These are phyloP conservation scores for Endoconidiophora laricicola DNA, from an alignment of 2,329 filamentous ascomycete species.

Conservation along the genomic window DNA sequence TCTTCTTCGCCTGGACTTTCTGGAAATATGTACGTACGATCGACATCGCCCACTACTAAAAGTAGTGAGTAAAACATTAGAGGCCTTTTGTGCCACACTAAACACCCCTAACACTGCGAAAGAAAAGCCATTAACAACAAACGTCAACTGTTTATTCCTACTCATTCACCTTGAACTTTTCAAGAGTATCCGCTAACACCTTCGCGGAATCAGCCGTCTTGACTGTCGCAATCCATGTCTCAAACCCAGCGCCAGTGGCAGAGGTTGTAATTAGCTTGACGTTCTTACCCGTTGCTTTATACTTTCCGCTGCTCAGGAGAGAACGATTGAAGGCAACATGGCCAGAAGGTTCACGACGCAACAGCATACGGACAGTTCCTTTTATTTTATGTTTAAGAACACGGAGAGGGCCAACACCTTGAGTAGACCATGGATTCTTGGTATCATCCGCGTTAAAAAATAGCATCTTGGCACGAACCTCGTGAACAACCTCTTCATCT, in stretches of 20 bases:
- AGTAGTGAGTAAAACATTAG: too few species aligned
- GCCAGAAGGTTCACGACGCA: constrained; percentile 61
- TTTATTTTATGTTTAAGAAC: constrained; percentile 59
- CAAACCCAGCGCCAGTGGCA: constrained; percentile 40
- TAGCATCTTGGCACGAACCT: constrained; percentile 53
- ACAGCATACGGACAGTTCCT: constrained; percentile 47
- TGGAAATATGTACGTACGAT: too few species aligned
- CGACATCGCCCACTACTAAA: too few species aligned
- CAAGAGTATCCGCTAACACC: constrained; percentile 33
- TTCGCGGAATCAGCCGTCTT: constrained; percentile 45
- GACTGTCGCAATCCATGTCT: constrained; percentile 56
- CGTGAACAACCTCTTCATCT: constrained; percentile 52
- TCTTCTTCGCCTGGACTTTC: too few species aligned
- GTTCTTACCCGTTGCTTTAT: constrained; percentile 44
- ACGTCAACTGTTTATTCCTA: constrained; percentile 16
- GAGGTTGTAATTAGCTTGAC: constrained; percentile 41
- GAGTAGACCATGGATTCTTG: constrained; percentile 46
- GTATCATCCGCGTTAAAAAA: constrained; percentile 38
- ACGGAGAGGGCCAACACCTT: constrained; percentile 55
- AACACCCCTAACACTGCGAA: neutral
- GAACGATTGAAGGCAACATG: constrained; percentile 56
- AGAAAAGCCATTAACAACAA: neutral
- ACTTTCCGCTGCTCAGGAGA: constrained; percentile 43
- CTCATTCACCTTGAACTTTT: constrained; percentile 40
- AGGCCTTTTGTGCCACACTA: too few species aligned